phyloP scores from a whole-genome alignment of 1,284 basidiomycete species.

The Microbotryum lychnidis-dioicae region DNA sequence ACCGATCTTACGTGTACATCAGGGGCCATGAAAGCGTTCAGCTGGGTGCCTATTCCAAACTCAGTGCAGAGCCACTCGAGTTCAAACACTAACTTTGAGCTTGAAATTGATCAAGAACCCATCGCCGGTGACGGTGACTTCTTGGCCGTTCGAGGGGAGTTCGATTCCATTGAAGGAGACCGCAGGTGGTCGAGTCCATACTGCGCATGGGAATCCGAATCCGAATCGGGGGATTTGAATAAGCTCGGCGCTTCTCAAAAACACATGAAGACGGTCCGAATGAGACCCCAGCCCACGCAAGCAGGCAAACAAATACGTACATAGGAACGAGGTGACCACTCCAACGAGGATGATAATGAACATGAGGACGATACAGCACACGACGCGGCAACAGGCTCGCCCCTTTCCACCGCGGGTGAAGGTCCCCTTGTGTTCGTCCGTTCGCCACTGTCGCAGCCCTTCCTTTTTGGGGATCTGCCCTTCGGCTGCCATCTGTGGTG shows the following conservation, averaged over 20 bases:
- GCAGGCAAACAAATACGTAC: conserved; percentile 8
- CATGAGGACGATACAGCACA: conserved; percentile 35
- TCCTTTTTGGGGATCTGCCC: conserved; percentile 39
- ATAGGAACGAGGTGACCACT: conserved; percentile 37
- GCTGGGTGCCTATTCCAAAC: neutral
- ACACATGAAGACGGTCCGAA: neutral
- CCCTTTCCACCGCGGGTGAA: conserved; percentile 33
- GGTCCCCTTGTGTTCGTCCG: conserved; percentile 36
- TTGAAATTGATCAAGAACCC: conserved; percentile 35
- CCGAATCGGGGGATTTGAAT: too few species aligned
- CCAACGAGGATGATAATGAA: conserved; percentile 34
- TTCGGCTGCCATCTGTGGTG: conserved; percentile 34
- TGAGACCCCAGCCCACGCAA: neutral
- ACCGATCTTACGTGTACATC: conserved; percentile 18
- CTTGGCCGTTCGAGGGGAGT: conserved; percentile 28
- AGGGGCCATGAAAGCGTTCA: neutral
- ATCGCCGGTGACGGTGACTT: conserved; percentile 27
- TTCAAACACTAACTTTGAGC: conserved; percentile 18
- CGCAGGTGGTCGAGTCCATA: conserved; percentile 38
- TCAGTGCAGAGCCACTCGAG: neutral
- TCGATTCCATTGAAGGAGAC: conserved; percentile 36
- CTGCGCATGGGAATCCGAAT: conserved; percentile 5
- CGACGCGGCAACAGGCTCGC: conserved; percentile 33
- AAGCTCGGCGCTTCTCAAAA: neutral
- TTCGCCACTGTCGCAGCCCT: conserved; percentile 37